These are phyloP conservation scores for Flueggea neowawraea DNA, from an alignment of 441 rosid genomes.

Conservation along the genomic window DNA sequence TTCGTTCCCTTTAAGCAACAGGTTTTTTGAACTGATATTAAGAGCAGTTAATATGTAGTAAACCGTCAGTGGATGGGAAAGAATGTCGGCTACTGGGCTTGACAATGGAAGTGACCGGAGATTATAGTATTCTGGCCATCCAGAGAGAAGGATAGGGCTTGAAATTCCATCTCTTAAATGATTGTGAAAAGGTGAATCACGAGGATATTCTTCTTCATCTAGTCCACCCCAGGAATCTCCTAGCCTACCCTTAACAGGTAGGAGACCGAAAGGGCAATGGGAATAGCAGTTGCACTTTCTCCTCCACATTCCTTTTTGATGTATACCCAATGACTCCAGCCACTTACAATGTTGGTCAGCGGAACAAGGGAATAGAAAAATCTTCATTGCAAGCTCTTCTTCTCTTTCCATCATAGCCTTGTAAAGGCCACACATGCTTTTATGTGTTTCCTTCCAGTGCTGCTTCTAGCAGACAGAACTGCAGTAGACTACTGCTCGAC, in stretches of 20 bases:
- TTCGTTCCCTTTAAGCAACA: conserved; percentile 38
- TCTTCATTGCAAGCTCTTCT: conserved; percentile 43
- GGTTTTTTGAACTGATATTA: conserved; percentile 35
- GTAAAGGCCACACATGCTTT: conserved; percentile 39
- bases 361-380: conserved; percentile 35
- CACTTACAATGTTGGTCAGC: conserved; percentile 42
- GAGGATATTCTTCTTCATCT: conserved; percentile 31
- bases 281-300: conserved; percentile 44
- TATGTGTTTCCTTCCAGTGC: conserved; percentile 41
- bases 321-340: conserved; percentile 39
- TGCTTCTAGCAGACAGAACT: conserved; percentile 38
- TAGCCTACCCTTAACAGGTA: conserved; percentile 42
- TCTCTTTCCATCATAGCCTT: conserved; percentile 54
- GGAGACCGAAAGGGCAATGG: conserved; percentile 45
- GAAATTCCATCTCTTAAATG: conserved; percentile 31
- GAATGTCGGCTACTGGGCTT: conserved; percentile 46
- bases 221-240: conserved; percentile 46
- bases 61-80: conserved; percentile 39
- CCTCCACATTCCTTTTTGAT: conserved; percentile 54
- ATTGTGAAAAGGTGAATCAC: conserved; percentile 31
- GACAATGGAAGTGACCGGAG: conserved; percentile 38
- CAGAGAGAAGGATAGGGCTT: conserved; percentile 42
- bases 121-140: conserved; percentile 49
- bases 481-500: conserved; percentile 36
- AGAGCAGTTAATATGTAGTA: conserved; percentile 40